Evolutionary conservation across 2,329 filamentous ascomycete genomes (phyloP).

Genomic region (Aspergillus proliferans): DNA sequence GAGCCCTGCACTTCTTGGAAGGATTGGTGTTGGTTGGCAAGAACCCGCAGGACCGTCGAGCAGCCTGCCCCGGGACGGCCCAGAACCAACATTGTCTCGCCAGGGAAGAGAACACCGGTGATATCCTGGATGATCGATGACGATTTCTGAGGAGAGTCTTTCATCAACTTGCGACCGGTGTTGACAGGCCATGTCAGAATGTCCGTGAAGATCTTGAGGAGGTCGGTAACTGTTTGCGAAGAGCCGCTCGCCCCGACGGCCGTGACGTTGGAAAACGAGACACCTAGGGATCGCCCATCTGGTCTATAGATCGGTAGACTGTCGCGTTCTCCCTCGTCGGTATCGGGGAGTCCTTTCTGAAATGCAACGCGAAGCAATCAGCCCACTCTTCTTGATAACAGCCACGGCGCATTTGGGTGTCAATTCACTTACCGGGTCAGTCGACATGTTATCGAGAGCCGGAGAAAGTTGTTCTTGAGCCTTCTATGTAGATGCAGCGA

Average conservation of each 20-base stretch:
- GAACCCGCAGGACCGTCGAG: constrained; percentile 72
- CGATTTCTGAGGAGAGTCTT: background rate
- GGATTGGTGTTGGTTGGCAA: constrained; percentile 41
- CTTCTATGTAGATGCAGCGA: no score
- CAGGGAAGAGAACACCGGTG: constrained; percentile 49
- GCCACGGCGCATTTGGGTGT: no score
- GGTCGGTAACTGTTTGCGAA: constrained; percentile 23
- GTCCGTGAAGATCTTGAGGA: background rate
- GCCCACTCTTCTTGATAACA: no score
- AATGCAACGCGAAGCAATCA: no score
- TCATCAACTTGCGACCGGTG: background rate
- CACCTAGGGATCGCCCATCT: background rate
- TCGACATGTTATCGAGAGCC: no score
- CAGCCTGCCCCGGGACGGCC: constrained; percentile 47
- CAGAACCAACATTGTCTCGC: constrained; percentile 46
- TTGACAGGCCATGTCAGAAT: background rate
- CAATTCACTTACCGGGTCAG: no score
- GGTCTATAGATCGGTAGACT: background rate
- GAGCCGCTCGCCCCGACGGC: background rate
- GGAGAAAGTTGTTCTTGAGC: no score
- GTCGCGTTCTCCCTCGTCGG: background rate
- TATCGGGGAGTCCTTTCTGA: no score
- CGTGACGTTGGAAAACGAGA: background rate
- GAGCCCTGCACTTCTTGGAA: constrained; percentile 53
- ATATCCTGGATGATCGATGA: constrained; percentile 19